A percentile compares a stretch with the other conserved stretches of the same genome.
Evolutionary conservation across 371 early-diverging fungal species (phyloP).

Genomic region (Haplosporangium sp.): DNA sequence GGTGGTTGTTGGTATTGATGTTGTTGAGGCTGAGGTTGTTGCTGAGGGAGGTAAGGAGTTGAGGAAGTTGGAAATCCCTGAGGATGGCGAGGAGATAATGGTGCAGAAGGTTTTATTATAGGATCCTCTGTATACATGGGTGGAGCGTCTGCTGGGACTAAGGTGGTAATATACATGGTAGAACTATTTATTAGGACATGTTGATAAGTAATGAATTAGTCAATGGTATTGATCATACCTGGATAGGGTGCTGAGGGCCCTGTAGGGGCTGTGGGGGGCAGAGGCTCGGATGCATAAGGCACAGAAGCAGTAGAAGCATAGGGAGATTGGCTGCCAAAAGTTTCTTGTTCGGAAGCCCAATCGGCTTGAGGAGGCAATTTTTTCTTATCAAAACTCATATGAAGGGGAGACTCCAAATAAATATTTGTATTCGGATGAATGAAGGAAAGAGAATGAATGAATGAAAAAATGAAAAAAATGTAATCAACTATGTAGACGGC

Average conservation of each 20-base stretch:
- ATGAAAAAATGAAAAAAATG: not conserved
- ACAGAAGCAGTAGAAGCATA: slow-evolving; percentile 21
- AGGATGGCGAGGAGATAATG: not conserved
- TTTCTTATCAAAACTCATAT: slow-evolving; percentile 11
- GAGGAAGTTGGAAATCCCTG: not conserved
- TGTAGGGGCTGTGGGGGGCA: not conserved
- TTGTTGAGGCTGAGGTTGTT: slow-evolving; percentile 1
- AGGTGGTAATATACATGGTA: no score
- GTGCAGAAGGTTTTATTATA: not conserved
- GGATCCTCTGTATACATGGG: slow-evolving; percentile 26
- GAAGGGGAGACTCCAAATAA: not conserved
- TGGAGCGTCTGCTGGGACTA: slow-evolving; percentile 30
- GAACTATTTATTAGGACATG: no score
- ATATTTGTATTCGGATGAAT: not conserved
- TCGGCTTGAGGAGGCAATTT: not conserved
- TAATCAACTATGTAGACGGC: not conserved
- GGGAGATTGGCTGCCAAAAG: slow-evolving; percentile 43
- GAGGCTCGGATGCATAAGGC: not conserved
- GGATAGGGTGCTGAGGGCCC: not conserved
- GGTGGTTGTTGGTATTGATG: not conserved
- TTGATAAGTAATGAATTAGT: no score
- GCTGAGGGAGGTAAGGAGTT: not conserved
- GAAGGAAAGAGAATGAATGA: slow-evolving; percentile 9
- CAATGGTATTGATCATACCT: not conserved
- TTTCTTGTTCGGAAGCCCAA: slow-evolving; percentile 24